A percentile compares a stretch with the other conserved stretches of the same genome.
phyloP scores from a whole-genome alignment of 1,139 yeast genomes.

The Hanseniaspora uvarum region DNA sequence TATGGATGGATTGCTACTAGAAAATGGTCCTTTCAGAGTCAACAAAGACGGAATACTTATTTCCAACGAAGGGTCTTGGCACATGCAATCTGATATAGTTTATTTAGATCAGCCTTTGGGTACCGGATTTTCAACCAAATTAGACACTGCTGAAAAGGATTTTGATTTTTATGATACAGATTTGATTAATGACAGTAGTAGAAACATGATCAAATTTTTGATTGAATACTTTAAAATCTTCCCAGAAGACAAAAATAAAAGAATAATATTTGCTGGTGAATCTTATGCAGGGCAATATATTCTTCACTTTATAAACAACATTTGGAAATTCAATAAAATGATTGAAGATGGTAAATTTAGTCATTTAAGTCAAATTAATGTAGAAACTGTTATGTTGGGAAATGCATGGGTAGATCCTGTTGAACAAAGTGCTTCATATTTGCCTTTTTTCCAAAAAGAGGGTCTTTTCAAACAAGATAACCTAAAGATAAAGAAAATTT shows the following conservation, averaged over 20 bases:
- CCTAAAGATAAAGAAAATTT: slow-evolving; percentile 35
- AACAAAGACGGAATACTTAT: slow-evolving; percentile 36
- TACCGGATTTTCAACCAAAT: slow-evolving; percentile 61
- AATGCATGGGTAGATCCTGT: slow-evolving; percentile 96
- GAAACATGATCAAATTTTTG: slow-evolving; percentile 56
- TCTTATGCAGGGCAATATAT: slow-evolving; percentile 96
- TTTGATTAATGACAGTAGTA: slow-evolving; percentile 43
- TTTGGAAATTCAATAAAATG: slow-evolving; percentile 33
- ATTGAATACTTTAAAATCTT: slow-evolving; percentile 57
- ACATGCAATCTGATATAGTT: slow-evolving; percentile 61
- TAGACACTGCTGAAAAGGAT: slow-evolving; percentile 31
- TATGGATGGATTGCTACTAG: slow-evolving; percentile 94
- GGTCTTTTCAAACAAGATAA: slow-evolving; percentile 43
- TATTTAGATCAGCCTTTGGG: slow-evolving; percentile 95
- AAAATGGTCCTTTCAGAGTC: slow-evolving; percentile 78
- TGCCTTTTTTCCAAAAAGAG: slow-evolving; percentile 58
- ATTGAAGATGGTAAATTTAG: slow-evolving; percentile 14
- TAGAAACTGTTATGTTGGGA: slow-evolving; percentile 71
- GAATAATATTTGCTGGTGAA: slow-evolving; percentile 80
- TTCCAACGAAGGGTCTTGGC: slow-evolving; percentile 74
- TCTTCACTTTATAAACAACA: slow-evolving; percentile 68
- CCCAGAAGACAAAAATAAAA: slow-evolving; percentile 59
- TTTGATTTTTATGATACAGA: slow-evolving; percentile 41
- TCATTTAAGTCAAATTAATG: slow-evolving; percentile 32
- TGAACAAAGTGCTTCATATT: slow-evolving; percentile 68